Conservation (phyloP, 2,329 filamentous ascomycete genomes). For the Aspergillus pseudoglaucus region DNA sequence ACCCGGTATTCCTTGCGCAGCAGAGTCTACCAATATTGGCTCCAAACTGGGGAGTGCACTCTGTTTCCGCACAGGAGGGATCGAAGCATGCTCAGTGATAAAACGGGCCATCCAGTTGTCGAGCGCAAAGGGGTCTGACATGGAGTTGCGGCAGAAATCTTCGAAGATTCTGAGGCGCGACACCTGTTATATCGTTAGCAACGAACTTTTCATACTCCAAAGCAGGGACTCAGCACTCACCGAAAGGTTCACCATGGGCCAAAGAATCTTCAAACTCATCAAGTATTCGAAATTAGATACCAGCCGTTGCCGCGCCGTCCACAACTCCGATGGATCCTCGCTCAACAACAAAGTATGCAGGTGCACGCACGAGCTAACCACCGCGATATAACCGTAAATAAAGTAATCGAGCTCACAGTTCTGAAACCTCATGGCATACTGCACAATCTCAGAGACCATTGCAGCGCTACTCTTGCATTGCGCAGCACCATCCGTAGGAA, state of each 20-base stretch:
- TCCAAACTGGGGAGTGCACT: not conserved
- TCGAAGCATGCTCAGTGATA: slow-evolving; percentile 15
- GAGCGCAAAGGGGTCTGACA: slow-evolving; percentile 13
- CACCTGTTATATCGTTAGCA: slow-evolving; percentile 5
- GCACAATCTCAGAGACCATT: slow-evolving; percentile 12
- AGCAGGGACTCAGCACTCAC: slow-evolving; percentile 2
- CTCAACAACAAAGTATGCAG: slow-evolving; percentile 15
- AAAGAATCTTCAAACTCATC: slow-evolving; percentile 14
- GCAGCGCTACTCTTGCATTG: slow-evolving; percentile 14
- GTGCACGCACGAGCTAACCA: slow-evolving; percentile 18
- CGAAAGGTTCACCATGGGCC: slow-evolving; percentile 14
- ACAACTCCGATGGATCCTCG: slow-evolving; percentile 7
- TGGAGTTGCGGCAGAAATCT: slow-evolving; percentile 12
- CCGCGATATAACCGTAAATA: slow-evolving; percentile 15
- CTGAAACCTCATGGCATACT: slow-evolving; percentile 8
- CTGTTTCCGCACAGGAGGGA: slow-evolving; percentile 8
- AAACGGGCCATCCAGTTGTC: slow-evolving; percentile 21
- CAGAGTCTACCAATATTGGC: not conserved
- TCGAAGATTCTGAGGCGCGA: slow-evolving; percentile 16
- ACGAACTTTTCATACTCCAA: too few species aligned
- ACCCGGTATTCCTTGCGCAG: not conserved
- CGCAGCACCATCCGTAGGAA: not conserved
- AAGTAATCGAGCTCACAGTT: slow-evolving; percentile 16
- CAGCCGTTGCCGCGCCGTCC: slow-evolving; percentile 9
- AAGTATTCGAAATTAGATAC: slow-evolving; percentile 16